Evolutionary conservation across 257 asterid species (phyloP).

Genomic region (Agastache rugosa): DNA sequence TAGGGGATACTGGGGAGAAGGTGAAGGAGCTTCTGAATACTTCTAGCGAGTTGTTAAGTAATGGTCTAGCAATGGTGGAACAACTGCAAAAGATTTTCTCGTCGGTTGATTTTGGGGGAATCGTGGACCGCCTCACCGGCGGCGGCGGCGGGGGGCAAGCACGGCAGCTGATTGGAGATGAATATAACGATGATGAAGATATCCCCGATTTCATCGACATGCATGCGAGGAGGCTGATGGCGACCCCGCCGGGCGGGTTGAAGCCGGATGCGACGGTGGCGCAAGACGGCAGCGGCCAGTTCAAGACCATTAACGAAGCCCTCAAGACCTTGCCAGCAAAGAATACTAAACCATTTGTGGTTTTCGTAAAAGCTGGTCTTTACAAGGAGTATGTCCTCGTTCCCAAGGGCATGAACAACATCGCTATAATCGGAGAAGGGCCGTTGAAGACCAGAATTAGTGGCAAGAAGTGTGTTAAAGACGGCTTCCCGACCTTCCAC

Average conservation of each 20-base stretch:
- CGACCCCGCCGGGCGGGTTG: neutral
- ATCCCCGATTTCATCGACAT: constrained; percentile 37
- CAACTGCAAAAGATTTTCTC: constrained; percentile 43
- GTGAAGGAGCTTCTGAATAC: constrained; percentile 56
- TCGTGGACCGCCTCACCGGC: constrained; percentile 30
- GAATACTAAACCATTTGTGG: constrained; percentile 39
- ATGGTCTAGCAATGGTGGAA: constrained; percentile 58
- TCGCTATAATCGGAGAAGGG: constrained; percentile 65
- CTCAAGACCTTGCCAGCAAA: constrained; percentile 40
- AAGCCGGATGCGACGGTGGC: constrained; percentile 64
- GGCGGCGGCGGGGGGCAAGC: constrained; percentile 14
- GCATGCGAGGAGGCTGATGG: constrained; percentile 46
- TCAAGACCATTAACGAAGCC: constrained; percentile 55
- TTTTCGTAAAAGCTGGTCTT: constrained; percentile 61
- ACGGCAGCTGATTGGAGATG: constrained; percentile 31
- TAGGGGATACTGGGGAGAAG: constrained; percentile 59
- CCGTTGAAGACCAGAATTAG: constrained; percentile 60
- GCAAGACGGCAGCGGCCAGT: constrained; percentile 70
- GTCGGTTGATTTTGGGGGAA: neutral
- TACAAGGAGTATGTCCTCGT: constrained; percentile 56
- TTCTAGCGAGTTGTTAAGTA: constrained; percentile 53
- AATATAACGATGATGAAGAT: neutral
- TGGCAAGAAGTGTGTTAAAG: constrained; percentile 49
- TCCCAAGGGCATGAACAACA: constrained; percentile 45
- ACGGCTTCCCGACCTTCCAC: constrained; percentile 51